These are phyloP conservation scores for Hygrocybe punicea DNA, from an alignment of 768 basidiomycete species.

Conservation along the genomic window DNA sequence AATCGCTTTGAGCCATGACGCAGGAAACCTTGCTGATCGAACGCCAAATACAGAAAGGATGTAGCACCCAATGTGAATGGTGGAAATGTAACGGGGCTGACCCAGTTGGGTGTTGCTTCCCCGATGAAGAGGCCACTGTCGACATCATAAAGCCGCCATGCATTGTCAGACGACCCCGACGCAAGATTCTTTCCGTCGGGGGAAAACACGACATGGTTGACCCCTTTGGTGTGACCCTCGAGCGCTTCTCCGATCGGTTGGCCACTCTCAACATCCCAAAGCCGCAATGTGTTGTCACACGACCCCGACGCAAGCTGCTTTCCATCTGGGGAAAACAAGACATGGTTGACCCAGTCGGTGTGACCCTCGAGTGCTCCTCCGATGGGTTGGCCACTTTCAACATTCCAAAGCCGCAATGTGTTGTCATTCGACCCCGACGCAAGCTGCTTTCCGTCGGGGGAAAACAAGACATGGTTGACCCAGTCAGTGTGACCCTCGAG, in stretches of 20 bases:
- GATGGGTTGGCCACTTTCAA: too few relatives aligned
- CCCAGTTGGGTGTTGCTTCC: neutral
- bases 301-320: conserved; percentile 28
- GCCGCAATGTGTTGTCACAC: neutral
- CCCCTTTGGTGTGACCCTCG: conserved; percentile 5
- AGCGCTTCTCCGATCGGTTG: conserved; percentile 22
- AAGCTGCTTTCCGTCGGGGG: too few relatives aligned
- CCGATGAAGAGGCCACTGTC: neutral
- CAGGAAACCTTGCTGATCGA: too few relatives aligned
- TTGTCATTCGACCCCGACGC: too few relatives aligned
- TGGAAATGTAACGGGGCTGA: too few relatives aligned
- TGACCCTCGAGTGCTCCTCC: conserved; percentile 17
- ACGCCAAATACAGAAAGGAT: neutral
- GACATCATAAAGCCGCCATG: too few relatives aligned
- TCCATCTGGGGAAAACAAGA: conserved; percentile 31
- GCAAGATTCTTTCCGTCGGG: too few relatives aligned
- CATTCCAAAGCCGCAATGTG: too few relatives aligned
- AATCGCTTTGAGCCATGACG: neutral
- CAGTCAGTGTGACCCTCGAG: too few relatives aligned
- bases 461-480: too few relatives aligned
- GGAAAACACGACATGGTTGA: conserved; percentile 24
- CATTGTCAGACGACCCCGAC: too few relatives aligned
- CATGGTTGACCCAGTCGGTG: conserved; percentile 14
- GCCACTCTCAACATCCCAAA: conserved; percentile 13
- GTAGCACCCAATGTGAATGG: neutral